phyloP scores from a whole-genome alignment of 257 asterid species.

The Phtheirospermum japonicum region DNA sequence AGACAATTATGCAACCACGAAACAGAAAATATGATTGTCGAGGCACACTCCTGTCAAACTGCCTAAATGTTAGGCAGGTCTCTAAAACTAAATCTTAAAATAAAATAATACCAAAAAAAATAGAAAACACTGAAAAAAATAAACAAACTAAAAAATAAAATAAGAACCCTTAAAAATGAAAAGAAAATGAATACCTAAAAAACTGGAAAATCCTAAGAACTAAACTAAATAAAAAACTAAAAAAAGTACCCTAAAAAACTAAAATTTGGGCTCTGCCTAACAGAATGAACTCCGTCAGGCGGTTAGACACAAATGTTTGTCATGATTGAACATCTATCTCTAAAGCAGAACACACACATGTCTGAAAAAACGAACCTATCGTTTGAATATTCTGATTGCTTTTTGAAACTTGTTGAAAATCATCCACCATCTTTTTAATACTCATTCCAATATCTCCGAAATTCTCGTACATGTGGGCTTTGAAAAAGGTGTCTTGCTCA shows the following conservation, averaged over 20 bases:
- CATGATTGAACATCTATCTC: not conserved
- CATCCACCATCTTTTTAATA: slow-evolving; percentile 93
- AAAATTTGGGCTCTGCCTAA: not conserved
- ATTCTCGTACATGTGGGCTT: slow-evolving; percentile 86
- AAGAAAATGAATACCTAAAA: no score
- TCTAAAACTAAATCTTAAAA: no score
- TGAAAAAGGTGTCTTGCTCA: slow-evolving; percentile 95
- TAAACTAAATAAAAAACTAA: no score
- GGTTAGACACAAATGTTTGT: no score
- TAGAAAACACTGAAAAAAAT: no score
- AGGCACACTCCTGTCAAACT: no score
- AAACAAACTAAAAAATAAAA: no score
- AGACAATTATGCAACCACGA: slow-evolving; percentile 24
- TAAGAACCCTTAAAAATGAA: no score
- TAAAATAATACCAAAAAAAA: no score
- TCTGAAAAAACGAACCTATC: slow-evolving; percentile 59
- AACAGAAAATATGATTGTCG: not conserved
- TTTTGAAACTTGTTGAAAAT: slow-evolving; percentile 87
- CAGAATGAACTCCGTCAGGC: no score
- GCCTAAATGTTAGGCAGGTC: no score
- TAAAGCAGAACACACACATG: slow-evolving; percentile 9
- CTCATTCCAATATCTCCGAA: slow-evolving; percentile 99
- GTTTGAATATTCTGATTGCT: slow-evolving; percentile 98
- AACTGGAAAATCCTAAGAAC: no score
- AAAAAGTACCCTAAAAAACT: not conserved